Evolutionary conservation across 192 early-diverging fungal genomes (phyloP), one percentile per base, ranked within the genome.

Genomic region (Entomortierella lignicola): DNA sequence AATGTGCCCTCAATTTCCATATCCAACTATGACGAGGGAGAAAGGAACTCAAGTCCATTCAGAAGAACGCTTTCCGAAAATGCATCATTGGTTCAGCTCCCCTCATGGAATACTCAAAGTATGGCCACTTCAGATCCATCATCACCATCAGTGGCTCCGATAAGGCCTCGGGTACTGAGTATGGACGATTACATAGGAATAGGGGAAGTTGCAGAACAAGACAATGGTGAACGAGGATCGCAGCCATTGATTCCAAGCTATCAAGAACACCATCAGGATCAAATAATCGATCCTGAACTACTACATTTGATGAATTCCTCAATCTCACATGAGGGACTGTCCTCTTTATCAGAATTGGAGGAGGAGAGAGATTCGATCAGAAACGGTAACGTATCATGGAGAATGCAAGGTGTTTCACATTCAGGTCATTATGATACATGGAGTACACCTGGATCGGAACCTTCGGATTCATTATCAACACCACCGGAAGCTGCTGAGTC

Each of bases 211-310:
- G 47, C 17, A 4, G 47, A 56, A 25, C 50, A 52, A 21, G 20
- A 6, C 23, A 32, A 39, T 41, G 42, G 52, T 15, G 17, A 20
- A 8, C 63, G 51, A 39, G 66, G 66, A 23, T 69, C 74, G 8
- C 66, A 42, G 27, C 73, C 73, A 1, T 60, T 77, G 60, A 77
- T 77, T 20, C 74, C 74, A 7, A 77, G 66, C 26, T 77, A 77
- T 37, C 60, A 51, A 4, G 74, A 77, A 25, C 74, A 77, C 48
- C 60, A 69, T 5, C 60, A 60, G 39, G 60, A 77, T 8, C 60
- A 63, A 13, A 59, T 51, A 3, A 25, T 77, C 2, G 66, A 77
- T n/a, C 74, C 74, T 5, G 66, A 69, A 5, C 39, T 61, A 23
- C 30, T 65, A 0, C 43, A 62, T 6, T 68, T 68, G 58, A 67